Conservation (phyloP, 2,329 filamentous ascomycete genomes). For the Colletotrichum sp. region DNA sequence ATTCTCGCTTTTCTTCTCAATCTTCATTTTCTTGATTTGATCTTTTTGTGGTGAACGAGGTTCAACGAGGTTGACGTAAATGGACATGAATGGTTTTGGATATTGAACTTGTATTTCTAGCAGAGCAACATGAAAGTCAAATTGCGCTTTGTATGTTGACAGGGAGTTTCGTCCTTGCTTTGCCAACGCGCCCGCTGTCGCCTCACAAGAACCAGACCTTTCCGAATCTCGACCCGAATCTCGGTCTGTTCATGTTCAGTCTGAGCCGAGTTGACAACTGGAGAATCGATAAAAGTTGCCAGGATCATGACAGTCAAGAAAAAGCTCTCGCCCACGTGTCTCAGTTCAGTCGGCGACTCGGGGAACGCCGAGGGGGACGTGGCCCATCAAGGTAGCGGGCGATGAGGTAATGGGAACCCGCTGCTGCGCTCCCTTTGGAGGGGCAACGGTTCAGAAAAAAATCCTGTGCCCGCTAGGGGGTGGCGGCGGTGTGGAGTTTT, state of each 20-base stretch:
- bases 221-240: neutral
- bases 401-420: conserved; percentile 16
- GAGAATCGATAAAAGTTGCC: neutral
- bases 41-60: no score
- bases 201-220: neutral
- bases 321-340: neutral
- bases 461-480: neutral
- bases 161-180: neutral
- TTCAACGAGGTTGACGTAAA: neutral
- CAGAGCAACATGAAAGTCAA: no score
- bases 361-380: neutral
- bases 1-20: no score
- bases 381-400: neutral
- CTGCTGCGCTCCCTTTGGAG: neutral
- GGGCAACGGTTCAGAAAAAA: neutral
- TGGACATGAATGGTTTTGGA: no score
- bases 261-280: neutral
- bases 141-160: neutral
- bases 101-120: neutral
- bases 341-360: neutral
- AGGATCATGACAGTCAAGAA: neutral
- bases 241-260: neutral
- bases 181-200: neutral
- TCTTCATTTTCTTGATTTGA: no score
- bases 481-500: neutral